Evolutionary conservation across 2,329 filamentous ascomycete species (phyloP).

Genomic region (Hymenoscyphus scutula): DNA sequence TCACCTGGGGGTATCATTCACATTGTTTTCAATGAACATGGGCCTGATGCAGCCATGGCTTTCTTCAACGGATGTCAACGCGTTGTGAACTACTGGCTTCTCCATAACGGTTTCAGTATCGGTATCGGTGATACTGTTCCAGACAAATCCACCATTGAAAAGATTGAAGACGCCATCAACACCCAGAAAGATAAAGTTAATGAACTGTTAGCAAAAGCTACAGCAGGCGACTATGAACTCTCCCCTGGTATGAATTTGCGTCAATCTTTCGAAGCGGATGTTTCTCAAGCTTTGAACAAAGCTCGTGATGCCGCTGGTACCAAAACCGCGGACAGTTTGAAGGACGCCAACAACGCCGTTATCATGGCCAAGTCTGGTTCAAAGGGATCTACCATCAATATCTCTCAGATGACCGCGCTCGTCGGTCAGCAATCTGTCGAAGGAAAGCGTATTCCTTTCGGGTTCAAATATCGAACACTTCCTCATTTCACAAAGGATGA

Average conservation of each 20-base stretch:
- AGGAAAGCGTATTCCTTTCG: slow-evolving; percentile 97
- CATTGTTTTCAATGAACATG: slow-evolving; percentile 93
- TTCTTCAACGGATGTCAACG: slow-evolving; percentile 97
- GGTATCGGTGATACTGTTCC: slow-evolving; percentile 98
- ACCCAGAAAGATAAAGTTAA: slow-evolving; percentile 80
- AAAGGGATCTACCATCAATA: slow-evolving; percentile 98
- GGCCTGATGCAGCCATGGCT: slow-evolving; percentile 78
- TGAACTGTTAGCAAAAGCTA: slow-evolving; percentile 72
- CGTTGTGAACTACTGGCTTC: slow-evolving; percentile 94
- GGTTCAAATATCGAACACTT: slow-evolving; percentile 96
- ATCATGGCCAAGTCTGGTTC: slow-evolving; percentile 96
- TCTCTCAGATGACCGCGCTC: slow-evolving; percentile 98
- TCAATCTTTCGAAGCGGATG: slow-evolving; percentile 97
- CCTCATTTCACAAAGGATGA: slow-evolving; percentile 99
- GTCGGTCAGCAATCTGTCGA: slow-evolving; percentile 98
- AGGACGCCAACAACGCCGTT: slow-evolving; percentile 93
- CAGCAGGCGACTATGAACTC: slow-evolving; percentile 84
- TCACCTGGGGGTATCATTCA: slow-evolving; percentile 89
- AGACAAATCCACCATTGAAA: slow-evolving; percentile 77
- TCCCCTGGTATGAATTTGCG: slow-evolving; percentile 97
- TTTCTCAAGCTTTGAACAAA: slow-evolving; percentile 88
- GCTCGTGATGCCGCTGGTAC: slow-evolving; percentile 97
- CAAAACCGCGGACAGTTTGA: slow-evolving; percentile 85
- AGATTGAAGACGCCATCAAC: slow-evolving; percentile 79
- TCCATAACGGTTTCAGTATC: slow-evolving; percentile 96